Percentiles rank a stretch among this genome's conserved stretches.
Conservation (phyloP, 306 rosid species). For the Pueraria montana region DNA sequence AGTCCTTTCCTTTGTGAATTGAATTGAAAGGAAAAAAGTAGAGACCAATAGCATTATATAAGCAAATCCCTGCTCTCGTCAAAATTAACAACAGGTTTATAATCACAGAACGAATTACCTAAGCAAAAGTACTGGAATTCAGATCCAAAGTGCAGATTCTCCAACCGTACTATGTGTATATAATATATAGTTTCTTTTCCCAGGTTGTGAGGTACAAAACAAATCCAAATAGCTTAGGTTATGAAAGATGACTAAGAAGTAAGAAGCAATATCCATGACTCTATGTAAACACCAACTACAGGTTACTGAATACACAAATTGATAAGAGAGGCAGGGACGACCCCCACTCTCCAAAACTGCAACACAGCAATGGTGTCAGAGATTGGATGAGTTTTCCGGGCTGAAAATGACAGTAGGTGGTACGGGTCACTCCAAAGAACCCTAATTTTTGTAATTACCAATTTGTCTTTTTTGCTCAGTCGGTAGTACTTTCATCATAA, state of each 20-base stretch:
- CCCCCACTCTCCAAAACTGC: constrained; percentile 49
- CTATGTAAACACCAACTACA: constrained; percentile 40
- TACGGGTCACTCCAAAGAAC: constrained; percentile 44
- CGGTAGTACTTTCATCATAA: constrained; percentile 12
- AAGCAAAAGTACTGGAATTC: constrained; percentile 28
- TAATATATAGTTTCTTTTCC: constrained; percentile 39
- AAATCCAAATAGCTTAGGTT: constrained; percentile 41
- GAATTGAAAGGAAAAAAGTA: background rate
- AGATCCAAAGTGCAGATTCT: constrained; percentile 42
- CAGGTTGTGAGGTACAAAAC: constrained; percentile 25
- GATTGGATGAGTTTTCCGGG: constrained; percentile 47
- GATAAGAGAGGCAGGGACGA: constrained; percentile 44
- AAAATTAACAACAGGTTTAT: background rate
- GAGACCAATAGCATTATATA: no score
- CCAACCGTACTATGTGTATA: constrained; percentile 13
- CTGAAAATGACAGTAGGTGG: constrained; percentile 51
- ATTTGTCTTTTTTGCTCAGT: constrained; percentile 50
- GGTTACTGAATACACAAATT: constrained; percentile 38
- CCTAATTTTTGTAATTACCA: constrained; percentile 55
- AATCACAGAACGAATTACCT: background rate
- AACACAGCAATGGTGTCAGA: constrained; percentile 54
- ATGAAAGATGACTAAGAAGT: constrained; percentile 32
- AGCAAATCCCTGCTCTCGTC: background rate
- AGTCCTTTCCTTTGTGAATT: background rate
- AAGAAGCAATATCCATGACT: constrained; percentile 10